These are phyloP conservation scores for Telfairia occidentalis DNA, from an alignment of 331 rosid species.

Conservation along the genomic window DNA sequence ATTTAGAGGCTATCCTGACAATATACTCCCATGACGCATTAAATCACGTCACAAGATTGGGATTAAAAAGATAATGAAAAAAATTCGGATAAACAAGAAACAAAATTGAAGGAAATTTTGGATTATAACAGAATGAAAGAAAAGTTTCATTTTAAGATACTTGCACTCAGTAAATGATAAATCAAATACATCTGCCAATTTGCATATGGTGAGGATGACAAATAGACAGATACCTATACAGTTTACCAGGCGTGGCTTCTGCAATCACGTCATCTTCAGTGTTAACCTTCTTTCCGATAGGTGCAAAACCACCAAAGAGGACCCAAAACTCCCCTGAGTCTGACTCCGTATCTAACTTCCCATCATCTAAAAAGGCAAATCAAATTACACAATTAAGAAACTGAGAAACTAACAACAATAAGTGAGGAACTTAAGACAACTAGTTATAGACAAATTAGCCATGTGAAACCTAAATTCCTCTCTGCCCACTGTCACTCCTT, in stretches of 20 bases:
- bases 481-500: neutral
- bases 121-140: neutral
- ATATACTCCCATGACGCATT: neutral
- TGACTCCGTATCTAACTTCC: constrained; percentile 90
- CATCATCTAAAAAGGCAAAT: constrained; percentile 63
- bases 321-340: constrained; percentile 99
- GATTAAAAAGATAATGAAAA: neutral
- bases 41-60: neutral
- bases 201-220: neutral
- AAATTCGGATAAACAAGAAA: neutral
- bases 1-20: neutral
- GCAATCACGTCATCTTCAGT: constrained; percentile 74
- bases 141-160: neutral
- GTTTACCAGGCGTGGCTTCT: constrained; percentile 76
- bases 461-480: neutral
- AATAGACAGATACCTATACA: constrained; percentile 46
- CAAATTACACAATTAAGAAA: constrained; percentile 15
- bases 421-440: neutral
- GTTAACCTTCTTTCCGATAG: constrained; percentile 76
- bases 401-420: constrained; percentile 13
- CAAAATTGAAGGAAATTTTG: neutral
- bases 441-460: neutral
- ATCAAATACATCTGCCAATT: neutral
- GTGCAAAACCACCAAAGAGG: constrained; percentile 98
- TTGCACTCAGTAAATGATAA: neutral